Base-by-base conservation (phyloP, 2,329 filamentous ascomycete species). In the Tolypocladium ovalisporum region DNA sequence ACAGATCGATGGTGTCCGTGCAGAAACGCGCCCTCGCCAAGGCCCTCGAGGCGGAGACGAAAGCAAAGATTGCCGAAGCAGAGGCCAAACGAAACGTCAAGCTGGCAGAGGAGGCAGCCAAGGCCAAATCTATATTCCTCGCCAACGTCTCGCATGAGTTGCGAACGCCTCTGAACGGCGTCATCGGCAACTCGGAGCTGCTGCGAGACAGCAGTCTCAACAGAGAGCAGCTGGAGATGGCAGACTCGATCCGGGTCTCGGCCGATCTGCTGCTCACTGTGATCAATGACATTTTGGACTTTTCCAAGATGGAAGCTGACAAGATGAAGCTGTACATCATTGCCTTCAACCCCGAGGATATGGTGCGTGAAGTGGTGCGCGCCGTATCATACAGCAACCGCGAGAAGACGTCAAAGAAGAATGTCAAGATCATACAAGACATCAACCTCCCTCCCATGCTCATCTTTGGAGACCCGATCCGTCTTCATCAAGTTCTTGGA, bases 271-370 rank as follows among this genome's bases (percentile, higher is more conserved):
- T 97, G 17, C 77, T 97, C 32, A 94, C 91, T 0, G 90, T 97
- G 53, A 97, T 97, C 74, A 97, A 97, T 67, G 93, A 97, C 67
- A 96, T 97, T 56, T 78, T 97, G 5, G 93, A 97, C 71, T 95
- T 96, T 68, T 96, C 91, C 34, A 95, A 96, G 71, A 90, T 94
- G 75, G 90, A 96, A 69, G 90, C 88, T 3, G 89, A 92, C 64
- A 87, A 90, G 69, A 86, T 96, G 76, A 90, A 94, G 68, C 81
- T 92, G 1, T 89, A 89, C 67, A 80, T 86, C 59, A 85, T 85
- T 56, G 82, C 83, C 9, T 87, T 87, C 71, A 86, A 85, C 62
- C 82, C 84, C 0, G 79, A 82, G 62, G 83, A 86, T 66, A 85
- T 86, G 80, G 79, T 87, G 40, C 78, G 81, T 4, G 84, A 87